Conservation (phyloP, 306 rosid species). For the Adenanthera pavonina region DNA sequence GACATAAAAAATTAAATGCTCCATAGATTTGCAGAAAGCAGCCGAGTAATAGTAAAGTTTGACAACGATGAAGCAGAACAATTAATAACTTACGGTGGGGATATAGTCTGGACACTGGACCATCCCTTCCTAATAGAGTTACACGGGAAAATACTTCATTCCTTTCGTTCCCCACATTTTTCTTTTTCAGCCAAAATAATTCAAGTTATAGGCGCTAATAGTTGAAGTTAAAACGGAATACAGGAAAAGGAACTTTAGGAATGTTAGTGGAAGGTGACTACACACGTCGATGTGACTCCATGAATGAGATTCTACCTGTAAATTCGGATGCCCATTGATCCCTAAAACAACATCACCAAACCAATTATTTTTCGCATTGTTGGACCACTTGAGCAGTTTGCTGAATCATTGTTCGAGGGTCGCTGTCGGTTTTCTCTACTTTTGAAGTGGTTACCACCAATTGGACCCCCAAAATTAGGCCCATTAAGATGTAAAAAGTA, state of each 20-base stretch:
- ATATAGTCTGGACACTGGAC: conserved; percentile 21
- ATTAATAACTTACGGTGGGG: neutral
- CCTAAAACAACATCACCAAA: conserved; percentile 22
- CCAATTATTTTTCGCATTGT: conserved; percentile 31
- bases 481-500: neutral
- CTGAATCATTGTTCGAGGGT: conserved; percentile 20
- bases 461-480: neutral
- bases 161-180: conserved; percentile 22
- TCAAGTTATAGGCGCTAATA: conserved; percentile 1
- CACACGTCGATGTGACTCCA: conserved; percentile 10
- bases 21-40: neutral
- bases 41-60: neutral
- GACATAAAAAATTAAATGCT: neutral
- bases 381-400: conserved; percentile 42
- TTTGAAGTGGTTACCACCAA: neutral
- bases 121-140: neutral
- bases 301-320: conserved; percentile 21
- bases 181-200: neutral
- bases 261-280: conserved; percentile 39
- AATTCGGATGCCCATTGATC: conserved; percentile 31
- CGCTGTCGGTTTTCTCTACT: neutral
- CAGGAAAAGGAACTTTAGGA: conserved; percentile 22
- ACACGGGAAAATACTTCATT: conserved; percentile 28
- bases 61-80: neutral
- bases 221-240: conserved; percentile 7